Evolutionary conservation across 1,139 yeast genomes (phyloP), one percentile per base, ranked within the genome.

Genomic region (Hemisphaericaspora xylanilytica): DNA sequence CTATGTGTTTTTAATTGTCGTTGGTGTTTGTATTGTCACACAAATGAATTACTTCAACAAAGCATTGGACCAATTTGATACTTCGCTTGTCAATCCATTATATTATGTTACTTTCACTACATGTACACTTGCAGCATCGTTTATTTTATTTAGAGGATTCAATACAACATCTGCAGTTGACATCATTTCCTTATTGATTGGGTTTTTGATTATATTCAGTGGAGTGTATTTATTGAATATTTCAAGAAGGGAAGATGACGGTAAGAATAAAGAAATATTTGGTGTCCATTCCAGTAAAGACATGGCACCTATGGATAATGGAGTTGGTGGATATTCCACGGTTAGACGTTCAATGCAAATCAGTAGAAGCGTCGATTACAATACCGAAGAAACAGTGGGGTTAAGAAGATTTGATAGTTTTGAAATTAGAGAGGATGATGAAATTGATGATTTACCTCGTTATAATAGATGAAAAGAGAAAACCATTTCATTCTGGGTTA

Each of bases 41-140:
- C 97, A 88, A 62, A 87, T 88, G 96, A 88, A 87, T 65, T 88
- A 85, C 59, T 87, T 88, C 71, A 88, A 88, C 71, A 88, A 87
- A 66, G 96, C 96, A 0, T 73, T 88, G 55, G 96, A 90, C 53
- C 96, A 86, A 60, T 88, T 87, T 55, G 96, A 88, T 58, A 88
- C 96, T 3, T 86, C 95, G 1, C 85, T 89, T 48, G 96, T 88
- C 41, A 88, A 89, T 60, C 96, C 96, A 24, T 70, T 88, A 45
- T 88, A 88, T 65, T 88, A 89, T 56, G 97, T 88, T 40, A 83
- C 96, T 0, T 89, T 88, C 64, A 88, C 97, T 29, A 88, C 96
- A 1, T 87, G 86, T 41, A 89, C 96, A 0, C 72, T 88, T 51
- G 73, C 78, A 40, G 96, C 97, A 1, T 86, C 95, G 27, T 89